These are phyloP conservation scores for Lolium multiflorum DNA, from an alignment of 176 grass and related monocot genomes.

Conservation along the genomic window DNA sequence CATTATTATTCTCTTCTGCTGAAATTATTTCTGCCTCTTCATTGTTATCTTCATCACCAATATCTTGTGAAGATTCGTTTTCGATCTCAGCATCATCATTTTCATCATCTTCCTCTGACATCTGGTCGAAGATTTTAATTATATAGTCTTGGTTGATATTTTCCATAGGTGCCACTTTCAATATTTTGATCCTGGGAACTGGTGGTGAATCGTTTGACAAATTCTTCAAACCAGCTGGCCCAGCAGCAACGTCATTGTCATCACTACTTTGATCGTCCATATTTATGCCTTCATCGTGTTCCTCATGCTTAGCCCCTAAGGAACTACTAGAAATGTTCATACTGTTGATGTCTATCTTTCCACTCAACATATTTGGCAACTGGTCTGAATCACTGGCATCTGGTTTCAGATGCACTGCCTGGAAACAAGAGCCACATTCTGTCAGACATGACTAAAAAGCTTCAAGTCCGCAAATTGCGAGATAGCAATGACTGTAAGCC, in stretches of 20 bases:
- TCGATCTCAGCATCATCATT: slow-evolving; percentile 60
- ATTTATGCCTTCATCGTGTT: slow-evolving; percentile 48
- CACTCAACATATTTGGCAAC: slow-evolving; percentile 44
- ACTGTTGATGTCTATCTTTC: slow-evolving; percentile 57
- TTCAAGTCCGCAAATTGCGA: background rate
- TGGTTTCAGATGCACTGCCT: slow-evolving; percentile 90
- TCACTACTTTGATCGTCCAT: slow-evolving; percentile 64
- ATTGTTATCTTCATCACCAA: slow-evolving; percentile 62
- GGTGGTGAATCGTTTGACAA: slow-evolving; percentile 65
- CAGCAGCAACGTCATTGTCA: slow-evolving; percentile 60
- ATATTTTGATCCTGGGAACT: slow-evolving; percentile 69
- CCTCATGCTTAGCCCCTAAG: slow-evolving; percentile 55
- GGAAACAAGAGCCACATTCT: slow-evolving; percentile 35
- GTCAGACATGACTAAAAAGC: background rate
- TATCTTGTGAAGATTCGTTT: slow-evolving; percentile 58
- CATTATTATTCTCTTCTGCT: slow-evolving; percentile 54
- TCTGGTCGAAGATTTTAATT: slow-evolving; percentile 90
- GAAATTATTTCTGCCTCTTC: slow-evolving; percentile 65
- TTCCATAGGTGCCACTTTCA: slow-evolving; percentile 75
- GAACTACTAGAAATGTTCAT: slow-evolving; percentile 63
- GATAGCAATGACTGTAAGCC: background rate
- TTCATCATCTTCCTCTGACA: slow-evolving; percentile 79
- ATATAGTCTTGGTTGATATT: slow-evolving; percentile 80
- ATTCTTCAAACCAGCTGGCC: slow-evolving; percentile 59
- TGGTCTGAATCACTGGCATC: slow-evolving; percentile 55